Percentiles rank a stretch among this genome's conserved stretches.
Evolutionary conservation across 805 yeast species (phyloP).

Genomic region (Candida ipomoeae): DNA sequence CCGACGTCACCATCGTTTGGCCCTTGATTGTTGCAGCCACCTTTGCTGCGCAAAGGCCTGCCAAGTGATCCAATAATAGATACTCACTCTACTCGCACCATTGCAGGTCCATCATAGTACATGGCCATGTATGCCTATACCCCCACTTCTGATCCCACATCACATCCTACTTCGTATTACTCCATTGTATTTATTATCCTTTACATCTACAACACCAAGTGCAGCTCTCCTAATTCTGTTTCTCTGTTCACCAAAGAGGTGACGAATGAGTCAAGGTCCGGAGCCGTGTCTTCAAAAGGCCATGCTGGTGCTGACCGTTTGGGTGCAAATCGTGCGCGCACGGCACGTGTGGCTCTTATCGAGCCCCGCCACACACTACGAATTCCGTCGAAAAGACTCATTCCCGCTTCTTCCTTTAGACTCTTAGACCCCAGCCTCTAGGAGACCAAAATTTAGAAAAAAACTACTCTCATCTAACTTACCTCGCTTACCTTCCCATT

Average conservation of each 20-base stretch:
- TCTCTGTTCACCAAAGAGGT: too few relatives aligned
- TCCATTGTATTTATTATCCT: neutral
- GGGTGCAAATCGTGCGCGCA: constrained; percentile 5
- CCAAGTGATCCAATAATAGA: neutral
- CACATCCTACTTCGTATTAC: too few relatives aligned
- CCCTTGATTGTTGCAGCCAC: constrained; percentile 98
- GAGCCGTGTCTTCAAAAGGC: neutral
- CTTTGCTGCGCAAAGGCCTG: constrained; percentile 55
- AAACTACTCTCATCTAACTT: neutral
- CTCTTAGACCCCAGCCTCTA: neutral
- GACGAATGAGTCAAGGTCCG: neutral
- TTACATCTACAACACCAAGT: neutral
- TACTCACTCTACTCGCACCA: too few relatives aligned
- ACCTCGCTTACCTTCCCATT: neutral
- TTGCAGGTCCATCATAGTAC: neutral
- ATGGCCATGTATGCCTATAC: neutral
- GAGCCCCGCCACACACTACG: neutral
- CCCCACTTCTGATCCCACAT: too few relatives aligned
- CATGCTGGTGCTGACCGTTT: constrained; percentile 2
- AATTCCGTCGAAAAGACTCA: neutral
- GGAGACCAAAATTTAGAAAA: neutral
- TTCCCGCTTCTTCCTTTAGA: neutral
- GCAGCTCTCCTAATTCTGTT: too few relatives aligned
- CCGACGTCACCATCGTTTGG: constrained; percentile 91
- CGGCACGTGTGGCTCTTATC: constrained; percentile 2